Conservation (phyloP, 202 grass and related monocot genomes). For the Elaeis oleifera region DNA sequence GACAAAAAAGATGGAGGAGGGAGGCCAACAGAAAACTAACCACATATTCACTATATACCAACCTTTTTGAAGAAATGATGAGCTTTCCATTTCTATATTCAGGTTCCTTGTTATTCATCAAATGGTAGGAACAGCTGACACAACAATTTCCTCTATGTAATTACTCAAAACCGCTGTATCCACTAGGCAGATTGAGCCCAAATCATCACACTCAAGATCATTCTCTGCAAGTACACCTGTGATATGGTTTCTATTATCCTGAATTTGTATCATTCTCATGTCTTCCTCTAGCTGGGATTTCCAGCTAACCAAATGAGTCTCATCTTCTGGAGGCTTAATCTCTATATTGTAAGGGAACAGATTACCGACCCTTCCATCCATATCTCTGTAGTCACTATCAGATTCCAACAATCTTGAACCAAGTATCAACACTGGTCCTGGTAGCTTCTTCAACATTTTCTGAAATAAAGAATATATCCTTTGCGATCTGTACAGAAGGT, state of each 20-base stretch:
- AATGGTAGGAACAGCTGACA: conserved; percentile 88
- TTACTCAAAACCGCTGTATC: conserved; percentile 79
- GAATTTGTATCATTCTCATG: conserved; percentile 56
- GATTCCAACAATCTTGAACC: conserved; percentile 58
- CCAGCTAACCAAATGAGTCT: conserved; percentile 60
- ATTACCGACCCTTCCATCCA: conserved; percentile 41
- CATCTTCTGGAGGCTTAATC: conserved; percentile 73
- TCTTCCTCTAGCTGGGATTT: conserved; percentile 75
- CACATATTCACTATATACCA: conserved; percentile 8
- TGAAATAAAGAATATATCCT: conserved; percentile 58
- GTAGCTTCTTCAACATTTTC: conserved; percentile 70
- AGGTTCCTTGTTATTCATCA: conserved; percentile 77
- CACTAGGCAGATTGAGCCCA: conserved; percentile 74
- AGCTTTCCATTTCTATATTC: conserved; percentile 95
- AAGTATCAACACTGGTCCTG: conserved; percentile 76
- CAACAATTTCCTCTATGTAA: conserved; percentile 89
- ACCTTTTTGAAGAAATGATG: conserved; percentile 79
- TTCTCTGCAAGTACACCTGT: conserved; percentile 82
- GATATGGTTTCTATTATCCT: conserved; percentile 92
- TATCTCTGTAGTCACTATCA: conserved; percentile 31
- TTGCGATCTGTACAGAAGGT: conserved; percentile 59
- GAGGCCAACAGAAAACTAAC: background rate
- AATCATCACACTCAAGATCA: conserved; percentile 88
- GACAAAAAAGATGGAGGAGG: background rate
- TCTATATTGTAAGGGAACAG: conserved; percentile 82